phyloP scores from a whole-genome alignment of 495 filamentous ascomycete genomes.

The Astrocystis sublimbata region DNA sequence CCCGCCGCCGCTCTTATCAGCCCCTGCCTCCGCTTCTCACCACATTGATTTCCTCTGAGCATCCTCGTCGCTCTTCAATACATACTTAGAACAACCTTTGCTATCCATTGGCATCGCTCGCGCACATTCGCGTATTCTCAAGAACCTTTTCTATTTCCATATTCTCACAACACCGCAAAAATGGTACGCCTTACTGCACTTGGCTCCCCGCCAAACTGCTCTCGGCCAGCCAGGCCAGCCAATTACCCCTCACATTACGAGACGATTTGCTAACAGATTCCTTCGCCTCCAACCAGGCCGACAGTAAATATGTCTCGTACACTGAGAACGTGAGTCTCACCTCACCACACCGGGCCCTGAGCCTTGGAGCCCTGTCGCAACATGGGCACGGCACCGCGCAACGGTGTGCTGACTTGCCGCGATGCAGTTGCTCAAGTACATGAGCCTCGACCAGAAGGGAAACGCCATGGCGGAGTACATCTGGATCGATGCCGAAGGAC shows the following conservation, averaged over 20 bases:
- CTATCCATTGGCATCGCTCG: background rate
- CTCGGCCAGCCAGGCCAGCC: conserved; percentile 33
- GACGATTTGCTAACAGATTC: conserved; percentile 46
- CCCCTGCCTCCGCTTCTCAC: conserved; percentile 9
- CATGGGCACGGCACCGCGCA: background rate
- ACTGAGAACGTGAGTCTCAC: conserved; percentile 56
- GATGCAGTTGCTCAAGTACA: conserved; percentile 83
- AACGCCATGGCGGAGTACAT: conserved; percentile 90
- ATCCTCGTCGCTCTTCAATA: conserved; percentile 15
- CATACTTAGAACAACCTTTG: no score
- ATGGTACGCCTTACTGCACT: conserved; percentile 33
- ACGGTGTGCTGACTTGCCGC: conserved; percentile 23
- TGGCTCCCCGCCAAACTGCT: conserved; percentile 26
- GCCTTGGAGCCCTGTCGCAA: background rate
- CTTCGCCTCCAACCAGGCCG: conserved; percentile 56
- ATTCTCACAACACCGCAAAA: conserved; percentile 27
- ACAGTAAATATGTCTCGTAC: conserved; percentile 56
- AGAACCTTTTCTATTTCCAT: background rate
- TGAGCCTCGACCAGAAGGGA: conserved; percentile 86
- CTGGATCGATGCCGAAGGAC: conserved; percentile 74
- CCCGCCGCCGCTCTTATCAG: background rate
- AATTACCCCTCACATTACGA: conserved; percentile 35
- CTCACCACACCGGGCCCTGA: conserved; percentile 9
- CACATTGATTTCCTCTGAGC: conserved; percentile 13
- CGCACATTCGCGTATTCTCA: background rate